A percentile compares a stretch with the other conserved stretches of the same genome.
Conservation (phyloP, 208 protist species). For the Trypanosoma congolense region DNA sequence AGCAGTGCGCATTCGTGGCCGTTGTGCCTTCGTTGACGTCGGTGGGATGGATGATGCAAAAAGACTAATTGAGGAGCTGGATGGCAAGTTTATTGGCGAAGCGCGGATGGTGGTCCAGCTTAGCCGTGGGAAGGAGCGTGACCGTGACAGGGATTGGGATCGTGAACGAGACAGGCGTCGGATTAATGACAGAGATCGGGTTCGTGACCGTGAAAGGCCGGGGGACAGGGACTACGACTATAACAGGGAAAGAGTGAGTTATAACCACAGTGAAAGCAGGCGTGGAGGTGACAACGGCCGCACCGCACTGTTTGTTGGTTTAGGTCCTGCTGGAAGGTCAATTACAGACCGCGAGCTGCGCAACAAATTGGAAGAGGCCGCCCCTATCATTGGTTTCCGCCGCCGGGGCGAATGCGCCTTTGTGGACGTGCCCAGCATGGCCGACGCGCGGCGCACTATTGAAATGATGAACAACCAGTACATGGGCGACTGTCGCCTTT, state of each 20-base stretch:
- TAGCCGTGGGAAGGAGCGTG: constrained; percentile 23
- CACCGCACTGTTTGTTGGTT: constrained; percentile 43
- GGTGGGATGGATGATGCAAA: constrained; percentile 33
- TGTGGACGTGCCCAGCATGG: constrained; percentile 29
- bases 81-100: constrained; percentile 40
- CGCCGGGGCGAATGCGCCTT: constrained; percentile 65
- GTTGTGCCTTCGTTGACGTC: constrained; percentile 72
- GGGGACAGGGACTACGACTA: too few species aligned
- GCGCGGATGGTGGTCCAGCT: constrained; percentile 55
- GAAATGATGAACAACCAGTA: constrained; percentile 37
- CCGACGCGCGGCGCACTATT: constrained; percentile 37
- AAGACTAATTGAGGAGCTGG: constrained; percentile 37
- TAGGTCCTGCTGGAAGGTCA: constrained; percentile 39
- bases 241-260: constrained; percentile 7
- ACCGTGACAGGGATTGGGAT: constrained; percentile 6
- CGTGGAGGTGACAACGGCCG: neutral
- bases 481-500: constrained; percentile 43
- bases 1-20: constrained; percentile 51
- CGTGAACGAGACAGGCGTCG: constrained; percentile 3
- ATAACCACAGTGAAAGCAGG: constrained; percentile 2
- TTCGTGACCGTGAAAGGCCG: constrained; percentile 5
- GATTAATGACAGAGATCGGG: too few species aligned
- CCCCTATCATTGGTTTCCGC: constrained; percentile 36
- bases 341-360: constrained; percentile 34
- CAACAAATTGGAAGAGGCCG: constrained; percentile 29